Base-by-base conservation (phyloP, 768 basidiomycete genomes). In the Leccinum disarticulatum region DNA sequence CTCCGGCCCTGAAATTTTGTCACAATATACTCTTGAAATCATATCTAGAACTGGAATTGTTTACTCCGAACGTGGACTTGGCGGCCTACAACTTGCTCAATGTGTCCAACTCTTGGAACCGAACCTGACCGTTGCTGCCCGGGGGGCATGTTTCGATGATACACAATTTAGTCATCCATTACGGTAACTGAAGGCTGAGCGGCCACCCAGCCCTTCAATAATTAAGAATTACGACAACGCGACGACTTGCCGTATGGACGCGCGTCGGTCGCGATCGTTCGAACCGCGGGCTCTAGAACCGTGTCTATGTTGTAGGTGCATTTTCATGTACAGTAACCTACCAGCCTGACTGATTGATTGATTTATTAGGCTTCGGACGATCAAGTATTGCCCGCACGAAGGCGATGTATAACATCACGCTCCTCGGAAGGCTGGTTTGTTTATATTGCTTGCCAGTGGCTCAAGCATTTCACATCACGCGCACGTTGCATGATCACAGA, bases 81-180 rank as follows among this genome's bases (percentile, higher is more conserved):
- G 25, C 46, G 36, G 13, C 35, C 35, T 35, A 35, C 60, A 52
- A 43, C 66, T 38, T 57, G 57, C 38, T 58, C 53, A 46, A 46
- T 19, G 10, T 4, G 35, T 27, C 10, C 57, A 10, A 51, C 38
- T 56, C 57, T 65, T 54, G 64, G 57, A 63, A 61, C 61, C 35
- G 30, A 54, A 56, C 65, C 48, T 41, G 64, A 47, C 57, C 35
- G 6, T 13, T 9, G 55, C 54, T 3, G 50, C 28, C 56, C 28
- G 15, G 30, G 57, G 54, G 54, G 63, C 58, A 52, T 55, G 25
- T 54, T 46, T 52, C 38, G 9, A 41, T 41, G 17, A n/a, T 41
- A 41, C 38, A 41, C 17, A 0, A 41, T 43, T 43, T n/a, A 19
- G 41, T 43, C 41, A 43, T n/a, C 41, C 41, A 43, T 43, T 43